phyloP scores from a whole-genome alignment of 73 alveolate species.

The Paramecium pentaurelia region DNA sequence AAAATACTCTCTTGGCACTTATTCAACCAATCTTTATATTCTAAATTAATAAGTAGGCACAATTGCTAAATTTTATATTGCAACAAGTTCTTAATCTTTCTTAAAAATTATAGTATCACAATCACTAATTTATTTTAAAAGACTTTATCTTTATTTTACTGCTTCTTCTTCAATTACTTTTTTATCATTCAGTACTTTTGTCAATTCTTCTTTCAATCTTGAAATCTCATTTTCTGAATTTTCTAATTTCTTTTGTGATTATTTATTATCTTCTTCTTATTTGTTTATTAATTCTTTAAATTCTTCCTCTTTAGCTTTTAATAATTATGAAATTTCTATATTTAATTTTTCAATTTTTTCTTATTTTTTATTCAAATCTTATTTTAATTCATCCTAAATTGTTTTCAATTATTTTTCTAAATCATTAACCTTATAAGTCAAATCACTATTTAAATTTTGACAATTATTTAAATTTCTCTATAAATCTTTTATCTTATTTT shows the following conservation, averaged over 20 bases:
- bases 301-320: background rate
- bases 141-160: background rate
- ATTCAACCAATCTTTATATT: background rate
- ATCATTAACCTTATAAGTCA: background rate
- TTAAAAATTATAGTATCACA: background rate
- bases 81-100: background rate
- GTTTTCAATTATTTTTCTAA: background rate
- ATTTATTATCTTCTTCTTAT: background rate
- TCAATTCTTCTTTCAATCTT: background rate
- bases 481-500: background rate
- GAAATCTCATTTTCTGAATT: background rate
- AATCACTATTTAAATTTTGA: background rate
- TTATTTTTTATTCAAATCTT: background rate
- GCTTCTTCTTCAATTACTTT: background rate
- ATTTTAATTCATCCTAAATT: background rate
- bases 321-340: background rate
- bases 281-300: background rate
- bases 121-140: background rate
- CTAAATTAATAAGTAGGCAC: background rate
- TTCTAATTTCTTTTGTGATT: background rate
- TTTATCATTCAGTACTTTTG: background rate
- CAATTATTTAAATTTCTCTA: background rate
- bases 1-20: background rate
- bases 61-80: background rate
- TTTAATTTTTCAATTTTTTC: background rate